These are phyloP conservation scores for Daldinia vernicosa DNA, from an alignment of 495 filamentous ascomycete species.

Conservation along the genomic window DNA sequence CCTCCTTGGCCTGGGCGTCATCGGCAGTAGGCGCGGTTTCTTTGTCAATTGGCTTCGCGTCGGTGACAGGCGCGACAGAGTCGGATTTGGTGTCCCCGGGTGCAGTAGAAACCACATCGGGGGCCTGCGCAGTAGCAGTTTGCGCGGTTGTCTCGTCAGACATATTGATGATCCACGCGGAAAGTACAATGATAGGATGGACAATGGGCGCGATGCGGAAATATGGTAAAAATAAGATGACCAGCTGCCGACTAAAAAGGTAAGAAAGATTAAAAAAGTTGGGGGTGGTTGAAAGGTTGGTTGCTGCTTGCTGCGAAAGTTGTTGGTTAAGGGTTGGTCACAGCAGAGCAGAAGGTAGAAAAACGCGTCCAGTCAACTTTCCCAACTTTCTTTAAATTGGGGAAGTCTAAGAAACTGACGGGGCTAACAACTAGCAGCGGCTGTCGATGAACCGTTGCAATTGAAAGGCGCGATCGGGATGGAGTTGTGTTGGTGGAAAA, in stretches of 20 bases:
- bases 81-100: conserved; percentile 24
- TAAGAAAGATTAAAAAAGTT: conserved; percentile 9
- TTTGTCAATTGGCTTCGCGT: conserved; percentile 40
- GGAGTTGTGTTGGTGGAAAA: conserved; percentile 11
- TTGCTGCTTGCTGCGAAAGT: conserved; percentile 37
- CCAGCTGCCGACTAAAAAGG: conserved; percentile 3
- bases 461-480: conserved; percentile 37
- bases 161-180: conserved; percentile 32
- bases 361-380: conserved; percentile 46
- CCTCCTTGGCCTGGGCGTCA: conserved; percentile 23
- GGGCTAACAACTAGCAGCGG: conserved; percentile 35
- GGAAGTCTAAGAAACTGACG: conserved; percentile 34
- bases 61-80: conserved; percentile 40
- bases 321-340: conserved; percentile 40
- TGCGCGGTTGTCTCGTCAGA: conserved; percentile 46
- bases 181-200: conserved; percentile 7
- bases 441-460: conserved; percentile 30
- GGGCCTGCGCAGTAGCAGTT: conserved; percentile 40
- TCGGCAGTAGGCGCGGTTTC: conserved; percentile 24
- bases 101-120: conserved; percentile 19
- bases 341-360: conserved; percentile 18
- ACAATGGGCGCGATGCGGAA: conserved; percentile 29
- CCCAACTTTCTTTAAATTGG: conserved; percentile 40
- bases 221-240: conserved; percentile 16
- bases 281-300: conserved; percentile 6